phyloP scores from a whole-genome alignment of 78 protist species.

The Dictyostelium capitatum region DNA sequence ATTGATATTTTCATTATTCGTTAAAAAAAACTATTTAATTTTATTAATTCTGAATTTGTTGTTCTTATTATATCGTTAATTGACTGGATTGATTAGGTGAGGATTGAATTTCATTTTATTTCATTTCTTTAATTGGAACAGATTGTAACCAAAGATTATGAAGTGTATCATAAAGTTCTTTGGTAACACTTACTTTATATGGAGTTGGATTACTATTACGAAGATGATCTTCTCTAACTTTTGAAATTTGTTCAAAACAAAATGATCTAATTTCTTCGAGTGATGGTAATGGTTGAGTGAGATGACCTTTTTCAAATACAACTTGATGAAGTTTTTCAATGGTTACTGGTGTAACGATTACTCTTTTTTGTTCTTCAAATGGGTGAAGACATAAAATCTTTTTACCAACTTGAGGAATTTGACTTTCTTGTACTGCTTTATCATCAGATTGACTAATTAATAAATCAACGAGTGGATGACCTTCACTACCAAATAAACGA shows the following conservation, averaged over 20 bases:
- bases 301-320: constrained; percentile 76
- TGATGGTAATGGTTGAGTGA: constrained; percentile 36
- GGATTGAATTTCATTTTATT: neutral
- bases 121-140: constrained; percentile 82
- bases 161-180: constrained; percentile 68
- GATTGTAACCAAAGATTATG: constrained; percentile 84
- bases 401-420: constrained; percentile 83
- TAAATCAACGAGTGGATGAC: constrained; percentile 87
- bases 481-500: constrained; percentile 81
- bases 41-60: no score
- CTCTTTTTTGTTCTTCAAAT: constrained; percentile 86
- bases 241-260: constrained; percentile 69
- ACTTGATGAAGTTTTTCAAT: constrained; percentile 78
- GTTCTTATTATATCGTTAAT: no score
- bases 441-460: constrained; percentile 15
- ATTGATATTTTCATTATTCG: no score
- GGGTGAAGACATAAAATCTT: constrained; percentile 88
- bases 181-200: constrained; percentile 84
- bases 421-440: neutral
- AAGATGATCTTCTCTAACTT: constrained; percentile 83
- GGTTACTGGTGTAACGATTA: constrained; percentile 44
- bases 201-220: constrained; percentile 89
- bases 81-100: no score
- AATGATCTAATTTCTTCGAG: constrained; percentile 47
- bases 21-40: no score